Evolutionary conservation across 441 rosid genomes (phyloP).

Genomic region (Omphalea diandra): DNA sequence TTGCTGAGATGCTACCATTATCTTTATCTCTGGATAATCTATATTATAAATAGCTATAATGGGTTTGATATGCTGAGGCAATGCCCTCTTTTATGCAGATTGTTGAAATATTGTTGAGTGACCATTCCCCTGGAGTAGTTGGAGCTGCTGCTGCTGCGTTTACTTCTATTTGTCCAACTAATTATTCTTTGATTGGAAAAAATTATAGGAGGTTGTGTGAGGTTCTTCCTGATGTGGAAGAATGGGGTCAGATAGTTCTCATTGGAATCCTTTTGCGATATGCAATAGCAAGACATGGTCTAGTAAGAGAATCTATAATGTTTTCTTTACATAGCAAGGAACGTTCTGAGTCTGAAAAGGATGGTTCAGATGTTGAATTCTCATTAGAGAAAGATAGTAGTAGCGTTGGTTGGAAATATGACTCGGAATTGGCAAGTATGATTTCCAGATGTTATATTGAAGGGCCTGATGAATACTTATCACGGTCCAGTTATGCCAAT

Average conservation of each 20-base stretch:
- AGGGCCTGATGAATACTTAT: constrained; percentile 88
- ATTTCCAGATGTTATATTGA: constrained; percentile 79
- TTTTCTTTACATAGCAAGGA: constrained; percentile 47
- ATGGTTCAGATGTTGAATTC: constrained; percentile 37
- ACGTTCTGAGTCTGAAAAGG: constrained; percentile 44
- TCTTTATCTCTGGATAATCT: neutral
- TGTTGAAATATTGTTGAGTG: constrained; percentile 73
- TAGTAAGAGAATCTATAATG: constrained; percentile 90
- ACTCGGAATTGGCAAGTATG: constrained; percentile 43
- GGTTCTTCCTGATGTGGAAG: constrained; percentile 97
- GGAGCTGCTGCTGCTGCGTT: constrained; percentile 97
- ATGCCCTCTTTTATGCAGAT: constrained; percentile 50
- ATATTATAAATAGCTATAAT: neutral
- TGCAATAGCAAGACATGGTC: constrained; percentile 82
- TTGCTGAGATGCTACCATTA: neutral
- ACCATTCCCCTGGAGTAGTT: constrained; percentile 86
- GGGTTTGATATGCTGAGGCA: constrained; percentile 1
- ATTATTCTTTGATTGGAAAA: constrained; percentile 63
- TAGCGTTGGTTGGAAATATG: constrained; percentile 31
- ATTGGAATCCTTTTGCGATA: constrained; percentile 77
- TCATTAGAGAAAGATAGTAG: constrained; percentile 35
- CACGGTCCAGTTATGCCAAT: constrained; percentile 49
- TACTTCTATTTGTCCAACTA: constrained; percentile 81
- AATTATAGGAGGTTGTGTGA: constrained; percentile 77
- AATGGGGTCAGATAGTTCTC: constrained; percentile 94